Evolutionary conservation across 331 rosid species (phyloP), one percentile per base, ranked within the genome.

Genomic region (Stylosanthes scabra): DNA sequence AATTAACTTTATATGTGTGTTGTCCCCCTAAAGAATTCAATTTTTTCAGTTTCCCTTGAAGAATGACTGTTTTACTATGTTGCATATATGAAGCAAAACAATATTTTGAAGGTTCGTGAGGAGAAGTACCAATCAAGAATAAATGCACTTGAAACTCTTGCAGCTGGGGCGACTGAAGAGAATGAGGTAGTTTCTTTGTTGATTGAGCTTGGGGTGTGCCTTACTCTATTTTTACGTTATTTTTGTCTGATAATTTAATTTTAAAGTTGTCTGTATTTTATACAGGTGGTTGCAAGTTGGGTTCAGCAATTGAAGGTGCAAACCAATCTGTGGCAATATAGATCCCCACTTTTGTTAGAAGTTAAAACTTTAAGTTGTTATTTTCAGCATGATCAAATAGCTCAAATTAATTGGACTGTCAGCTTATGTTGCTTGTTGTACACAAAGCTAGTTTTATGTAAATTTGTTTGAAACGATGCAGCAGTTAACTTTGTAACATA

Each of bases 251-350:
- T 73, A 56, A 56, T 67, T 74, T 65, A 67, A 68, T 68, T 69
- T 56, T 74, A 7, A 58, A 64, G 71, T 65, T 76, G 58, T 49
- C 67, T 56, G 68, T 68, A 41, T 71, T 64, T 74, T 82, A 71
- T 75, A 27, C 82, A 95, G 99, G 90, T 88, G 78, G 81, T 92
- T 65, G 68, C 90, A 80, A 78, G 86, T 34, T 92, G 87, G 87
- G 83, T 92, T 84, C 97, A 90, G 72, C 83, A 78, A 65, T 79
- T 92, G 65, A 90, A 92, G 99, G 99, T 95, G 85, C 74, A 69
- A 60, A 70, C 63, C 63, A 69, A 59, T 69, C 47, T 68, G 63
- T 77, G 31, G 34, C 47, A n/a, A 7, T 68, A 57, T 56, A 65
- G 28, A 66, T 72, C 57, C 16, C 78, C 63, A 40, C 28, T 70